Evolutionary conservation across 805 yeast genomes (phyloP), one percentile per base, ranked within the genome.

Genomic region (Metschnikowia proteae): DNA sequence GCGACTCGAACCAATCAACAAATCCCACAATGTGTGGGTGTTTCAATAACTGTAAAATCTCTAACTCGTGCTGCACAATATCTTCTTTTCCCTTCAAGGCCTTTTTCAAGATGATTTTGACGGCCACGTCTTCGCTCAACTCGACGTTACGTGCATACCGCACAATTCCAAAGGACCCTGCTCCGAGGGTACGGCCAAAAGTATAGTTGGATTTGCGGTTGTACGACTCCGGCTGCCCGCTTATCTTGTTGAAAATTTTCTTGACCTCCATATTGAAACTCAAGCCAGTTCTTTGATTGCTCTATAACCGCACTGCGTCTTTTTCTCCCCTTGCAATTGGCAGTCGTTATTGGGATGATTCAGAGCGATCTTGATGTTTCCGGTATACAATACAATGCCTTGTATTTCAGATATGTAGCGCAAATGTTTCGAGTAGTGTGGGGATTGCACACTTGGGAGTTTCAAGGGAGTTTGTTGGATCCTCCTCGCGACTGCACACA

Each of bases 81-180:
- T 81, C 76, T 51, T 86, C 92, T 55, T 87, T 82, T 5, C 90
- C 92, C 61, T 83, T 81, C 57, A 92, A 75, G 11, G 92, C 88
- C 61, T 89, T 88, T 67, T 90, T 90, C 60, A 90, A 68, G 33
- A 92, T 84, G 60, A 92, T 89, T 71, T 92, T 92, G 54, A 92
- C 80, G 0, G 98, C 98, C 11, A 90, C 96, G 50, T 86, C 82
- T 58, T 88, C 89, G 26, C 70, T 68, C 8, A 74, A 70, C 31
- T 51, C 59, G 54, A 67, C 68, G 48, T 70, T 68, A 34, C 80
- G 71, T 2, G 97, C 98, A 54, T 80, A 78, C 57, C 96, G 77
- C 3, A 92, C 98, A 2, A 92, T 84, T 35, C 99, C 98, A 67
- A 89, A 94, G 0, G 96, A 81, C 4, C 99, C 98, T 0, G 97